Base-by-base conservation (phyloP, 768 basidiomycete genomes). In the Boletus rubroflammeus region DNA sequence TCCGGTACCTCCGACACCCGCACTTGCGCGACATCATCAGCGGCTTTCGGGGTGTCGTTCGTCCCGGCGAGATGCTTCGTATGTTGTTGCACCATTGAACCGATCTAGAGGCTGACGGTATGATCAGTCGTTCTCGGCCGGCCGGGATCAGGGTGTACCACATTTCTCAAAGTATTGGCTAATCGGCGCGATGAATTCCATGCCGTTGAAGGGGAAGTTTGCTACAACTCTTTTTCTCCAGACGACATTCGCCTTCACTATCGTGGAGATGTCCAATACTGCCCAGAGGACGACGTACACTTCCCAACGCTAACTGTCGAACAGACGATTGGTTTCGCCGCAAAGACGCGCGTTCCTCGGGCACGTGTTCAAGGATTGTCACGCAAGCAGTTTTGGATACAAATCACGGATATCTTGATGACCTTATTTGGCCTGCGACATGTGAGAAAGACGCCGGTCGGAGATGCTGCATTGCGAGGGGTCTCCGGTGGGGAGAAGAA, bases 201-300 rank as follows among this genome's bases (percentile, higher is more conserved):
- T 53, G 65, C 73, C 2, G 80, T 95, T 19, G 69, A 82, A 32
- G 93, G 93, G 25, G 75, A 85, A 0, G 80, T 93, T 3, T 73
- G 76, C 44, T 97, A 95, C 63, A 89, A 90, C 64, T 84, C 89
- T 1, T 78, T 95, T 54, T 72, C 83, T 0, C 81, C 88, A 2
- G 71, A 80, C 1, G 78, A 91, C 51, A 78, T 95, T 50, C 60
- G 67, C 54, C 78, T 81, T 55, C 79, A 79, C 48, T 88, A 83
- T 66, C 85, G 86, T 3, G 93, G 93, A 15, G 91, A 91, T 63
- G 84, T 90, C 2, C 81, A 82, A 51, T 93, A 90, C 66, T 86
- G 81, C 55, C 88, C 89, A 0, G 91, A 90, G 73, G 91, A 93
- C 61, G 91, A 95, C 65, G 75, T 89, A 2, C 91, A 93, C 66